Conservation (phyloP, 2,329 filamentous ascomycete genomes). For the Beauveria rudraprayagi region DNA sequence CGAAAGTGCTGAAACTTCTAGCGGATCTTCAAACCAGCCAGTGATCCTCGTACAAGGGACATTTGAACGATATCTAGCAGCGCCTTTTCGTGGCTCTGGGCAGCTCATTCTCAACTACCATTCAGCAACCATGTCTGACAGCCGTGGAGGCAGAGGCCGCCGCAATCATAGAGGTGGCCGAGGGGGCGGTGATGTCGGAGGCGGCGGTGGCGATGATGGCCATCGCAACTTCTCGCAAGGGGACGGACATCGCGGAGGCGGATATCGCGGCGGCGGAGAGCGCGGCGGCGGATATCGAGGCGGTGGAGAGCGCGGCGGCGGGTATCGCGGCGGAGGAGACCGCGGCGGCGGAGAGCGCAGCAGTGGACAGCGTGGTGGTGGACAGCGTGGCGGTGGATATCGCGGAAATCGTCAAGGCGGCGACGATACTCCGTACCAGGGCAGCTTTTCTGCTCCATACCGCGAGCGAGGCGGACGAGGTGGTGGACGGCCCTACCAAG, state of each 20-base stretch:
- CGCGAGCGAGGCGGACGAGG: background rate
- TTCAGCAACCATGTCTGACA: background rate
- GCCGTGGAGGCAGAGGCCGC: background rate
- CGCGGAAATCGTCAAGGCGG: slow-evolving; percentile 4
- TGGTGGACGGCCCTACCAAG: slow-evolving; percentile 4
- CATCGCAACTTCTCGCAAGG: no score
- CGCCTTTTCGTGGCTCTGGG: background rate
- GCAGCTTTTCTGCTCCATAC: background rate
- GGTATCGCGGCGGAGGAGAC: no score
- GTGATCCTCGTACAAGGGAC: no score
- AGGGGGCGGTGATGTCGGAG: background rate
- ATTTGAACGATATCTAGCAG: background rate
- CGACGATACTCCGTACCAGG: background rate
- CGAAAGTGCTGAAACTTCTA: no score
- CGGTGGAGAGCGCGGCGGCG: background rate
- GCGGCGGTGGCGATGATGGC: background rate
- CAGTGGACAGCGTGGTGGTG: slow-evolving; percentile 12
- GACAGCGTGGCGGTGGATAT: background rate
- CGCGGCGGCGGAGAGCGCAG: background rate
- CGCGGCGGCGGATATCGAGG: slow-evolving; percentile 10
- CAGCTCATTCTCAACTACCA: background rate
- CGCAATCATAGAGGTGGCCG: background rate
- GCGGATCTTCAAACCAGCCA: no score
- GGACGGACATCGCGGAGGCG: no score
- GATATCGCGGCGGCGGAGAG: slow-evolving; percentile 8